Conservation (phyloP, 2,329 filamentous ascomycete species). For the Arthrobotrys iridis region DNA sequence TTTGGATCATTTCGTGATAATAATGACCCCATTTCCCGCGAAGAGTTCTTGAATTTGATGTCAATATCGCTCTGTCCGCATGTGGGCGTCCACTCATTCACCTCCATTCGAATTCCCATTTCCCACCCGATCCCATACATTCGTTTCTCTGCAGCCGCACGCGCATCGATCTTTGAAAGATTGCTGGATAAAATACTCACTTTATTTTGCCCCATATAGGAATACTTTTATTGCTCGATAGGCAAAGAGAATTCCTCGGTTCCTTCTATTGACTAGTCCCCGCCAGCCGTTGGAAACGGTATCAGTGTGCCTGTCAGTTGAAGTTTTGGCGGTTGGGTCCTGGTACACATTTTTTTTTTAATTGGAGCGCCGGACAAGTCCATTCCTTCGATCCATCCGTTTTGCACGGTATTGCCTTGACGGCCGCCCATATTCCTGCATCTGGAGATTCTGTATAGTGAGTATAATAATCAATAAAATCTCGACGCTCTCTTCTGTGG, state of each 20-base stretch:
- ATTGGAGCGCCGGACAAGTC: constrained; percentile 12
- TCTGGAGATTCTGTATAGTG: background rate
- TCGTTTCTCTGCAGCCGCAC: constrained; percentile 17
- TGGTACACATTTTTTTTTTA: too few relatives aligned
- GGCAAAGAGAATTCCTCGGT: background rate
- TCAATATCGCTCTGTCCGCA: background rate
- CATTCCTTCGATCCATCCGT: constrained; percentile 20
- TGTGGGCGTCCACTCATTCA: constrained; percentile 19
- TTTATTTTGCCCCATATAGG: background rate
- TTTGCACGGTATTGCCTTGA: constrained; percentile 11
- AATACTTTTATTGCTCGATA: background rate
- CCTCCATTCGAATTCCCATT: constrained; percentile 2
- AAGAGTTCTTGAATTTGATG: constrained; percentile 5
- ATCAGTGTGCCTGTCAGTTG: background rate
- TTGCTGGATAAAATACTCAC: constrained; percentile 8
- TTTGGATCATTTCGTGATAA: constrained; percentile 32
- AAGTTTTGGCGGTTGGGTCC: background rate
- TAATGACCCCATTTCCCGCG: constrained; percentile 39
- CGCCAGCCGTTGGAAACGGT: constrained; percentile 17
- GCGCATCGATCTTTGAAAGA: constrained; percentile 24
- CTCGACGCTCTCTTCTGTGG: too few relatives aligned
- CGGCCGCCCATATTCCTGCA: background rate
- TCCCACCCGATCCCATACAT: background rate
- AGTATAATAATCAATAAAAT: background rate
- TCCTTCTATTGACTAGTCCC: constrained; percentile 15